Conservation (phyloP, 768 basidiomycete species). For the Piloderma croceum region DNA sequence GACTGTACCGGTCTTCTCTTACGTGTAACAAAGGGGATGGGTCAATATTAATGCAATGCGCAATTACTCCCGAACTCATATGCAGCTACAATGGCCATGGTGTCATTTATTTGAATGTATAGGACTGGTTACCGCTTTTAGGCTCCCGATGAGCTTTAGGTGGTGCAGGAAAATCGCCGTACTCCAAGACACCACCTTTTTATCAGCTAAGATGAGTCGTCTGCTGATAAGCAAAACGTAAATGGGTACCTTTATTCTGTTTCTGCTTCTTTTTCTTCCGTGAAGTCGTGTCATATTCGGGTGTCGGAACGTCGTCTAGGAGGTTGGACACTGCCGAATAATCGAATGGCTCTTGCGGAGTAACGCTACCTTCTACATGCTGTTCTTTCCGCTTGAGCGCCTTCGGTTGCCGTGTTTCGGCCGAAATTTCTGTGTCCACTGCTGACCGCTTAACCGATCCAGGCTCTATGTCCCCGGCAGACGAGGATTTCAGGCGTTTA, state of each 20-base stretch:
- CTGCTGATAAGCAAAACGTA: neutral
- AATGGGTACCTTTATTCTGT: slow-evolving; percentile 31
- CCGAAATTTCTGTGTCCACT: slow-evolving; percentile 9
- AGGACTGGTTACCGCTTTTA: slow-evolving; percentile 64
- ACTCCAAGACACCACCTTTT: slow-evolving; percentile 35
- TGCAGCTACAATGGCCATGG: neutral
- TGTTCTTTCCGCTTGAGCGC: slow-evolving; percentile 17
- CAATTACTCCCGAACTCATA: no score
- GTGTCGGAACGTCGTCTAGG: slow-evolving; percentile 50
- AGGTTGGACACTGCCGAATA: slow-evolving; percentile 66
- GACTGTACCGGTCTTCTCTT: no score
- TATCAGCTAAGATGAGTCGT: slow-evolving; percentile 7
- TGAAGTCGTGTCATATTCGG: slow-evolving; percentile 30
- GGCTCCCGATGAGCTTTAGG: slow-evolving; percentile 61
- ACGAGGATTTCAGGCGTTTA: slow-evolving; percentile 41
- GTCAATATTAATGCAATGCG: no score
- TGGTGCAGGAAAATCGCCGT: slow-evolving; percentile 59
- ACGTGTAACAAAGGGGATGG: no score
- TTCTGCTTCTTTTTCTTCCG: slow-evolving; percentile 45
- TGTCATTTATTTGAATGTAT: slow-evolving; percentile 52
- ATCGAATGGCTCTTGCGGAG: slow-evolving; percentile 52
- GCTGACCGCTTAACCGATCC: no score
- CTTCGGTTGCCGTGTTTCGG: slow-evolving; percentile 14
- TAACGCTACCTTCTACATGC: slow-evolving; percentile 18
- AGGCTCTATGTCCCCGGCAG: slow-evolving; percentile 6